Percentiles rank a stretch among this genome's conserved stretches.
Conservation (phyloP, 352 stramenopile species). For the Pythium oligandrum region DNA sequence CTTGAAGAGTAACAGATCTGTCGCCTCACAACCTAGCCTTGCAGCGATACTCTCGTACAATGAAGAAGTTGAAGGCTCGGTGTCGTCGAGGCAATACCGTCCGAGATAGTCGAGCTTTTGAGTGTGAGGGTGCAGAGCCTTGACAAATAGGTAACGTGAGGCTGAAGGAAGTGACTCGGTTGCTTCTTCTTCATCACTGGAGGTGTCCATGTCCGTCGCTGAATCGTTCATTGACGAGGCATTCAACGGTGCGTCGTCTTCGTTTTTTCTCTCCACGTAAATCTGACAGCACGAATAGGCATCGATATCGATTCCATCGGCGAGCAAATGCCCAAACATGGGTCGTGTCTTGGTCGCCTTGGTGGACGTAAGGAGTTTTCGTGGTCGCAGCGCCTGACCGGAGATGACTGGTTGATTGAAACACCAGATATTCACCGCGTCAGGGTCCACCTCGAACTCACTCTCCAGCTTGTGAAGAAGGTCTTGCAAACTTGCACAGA, state of each 20-base stretch:
- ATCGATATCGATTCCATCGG: constrained; percentile 78
- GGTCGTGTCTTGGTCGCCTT: constrained; percentile 33
- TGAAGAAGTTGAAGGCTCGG: constrained; percentile 23
- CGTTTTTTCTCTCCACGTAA: constrained; percentile 47
- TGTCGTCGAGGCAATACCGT: constrained; percentile 22
- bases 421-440: constrained; percentile 50
- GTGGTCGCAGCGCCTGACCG: constrained; percentile 61
- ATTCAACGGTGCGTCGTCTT: constrained; percentile 35
- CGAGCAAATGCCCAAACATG: constrained; percentile 66
- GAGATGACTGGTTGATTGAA: constrained; percentile 77
- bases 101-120: constrained; percentile 40
- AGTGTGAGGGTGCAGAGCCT: constrained; percentile 41
- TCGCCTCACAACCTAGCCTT: constrained; percentile 30
- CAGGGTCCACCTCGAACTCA: constrained; percentile 22
- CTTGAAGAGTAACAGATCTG: constrained; percentile 57
- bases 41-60: constrained; percentile 48
- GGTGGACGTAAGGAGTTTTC: constrained; percentile 55
- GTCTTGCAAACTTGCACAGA: constrained; percentile 61
- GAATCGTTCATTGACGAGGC: not conserved
- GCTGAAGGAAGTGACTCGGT: constrained; percentile 2
- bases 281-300: constrained; percentile 80
- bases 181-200: not conserved
- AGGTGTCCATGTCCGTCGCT: too few species aligned
- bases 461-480: constrained; percentile 36
- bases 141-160: constrained; percentile 53